Base-by-base conservation (phyloP, 2,329 filamentous ascomycete genomes). In the Aspergillus viridinutans region DNA sequence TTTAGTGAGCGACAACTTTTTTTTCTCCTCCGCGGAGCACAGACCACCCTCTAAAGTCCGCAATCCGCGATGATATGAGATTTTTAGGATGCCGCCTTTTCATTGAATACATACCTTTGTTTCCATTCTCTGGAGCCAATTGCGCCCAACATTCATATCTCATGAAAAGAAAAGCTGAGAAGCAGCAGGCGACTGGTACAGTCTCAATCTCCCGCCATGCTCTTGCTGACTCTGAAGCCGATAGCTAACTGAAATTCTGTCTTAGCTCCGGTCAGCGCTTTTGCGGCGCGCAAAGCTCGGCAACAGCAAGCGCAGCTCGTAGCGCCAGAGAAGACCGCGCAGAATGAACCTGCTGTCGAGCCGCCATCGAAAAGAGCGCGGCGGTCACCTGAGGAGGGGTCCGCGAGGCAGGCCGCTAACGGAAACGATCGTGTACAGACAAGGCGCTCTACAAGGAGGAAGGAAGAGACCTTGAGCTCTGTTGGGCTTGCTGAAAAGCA, bases 231-330 rank as follows among this genome's bases (percentile, higher is more conserved):
- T 26, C 21, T 14, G 47, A 32, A 26, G 25, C 49, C n/a, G 35
- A 40, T 29, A 29, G 56, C 50, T 56, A 45, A 61, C 56, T 55
- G 47, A 56, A 53, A 60, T 55, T 49, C 56, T 51, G 50, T 61
- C 43, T 26, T 61, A 72, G 71, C 64, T 54, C 71, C 71, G n/a
- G 63, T 77, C 58, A 77, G 75, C 59, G 75, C 75, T 48, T 62
- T 77, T 59, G 75, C 75, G 28, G 75, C 75, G 58, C 75, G 74
- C 64, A 75, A 69, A 70, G 72, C 72, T 63, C 68, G 72, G 52
- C 70, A 72, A 59, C 70, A 74, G 57, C 68, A 69, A 53, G 61
- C 64, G 49, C 69, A 68, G 54, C 59, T 49, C 45, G 59, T 58
- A 28, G 50, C 58, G n/a, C 50, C 62, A 29, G 65, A 67, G 50